Conservation (phyloP, 2,329 filamentous ascomycete species). For the Nothopassalora personata region DNA sequence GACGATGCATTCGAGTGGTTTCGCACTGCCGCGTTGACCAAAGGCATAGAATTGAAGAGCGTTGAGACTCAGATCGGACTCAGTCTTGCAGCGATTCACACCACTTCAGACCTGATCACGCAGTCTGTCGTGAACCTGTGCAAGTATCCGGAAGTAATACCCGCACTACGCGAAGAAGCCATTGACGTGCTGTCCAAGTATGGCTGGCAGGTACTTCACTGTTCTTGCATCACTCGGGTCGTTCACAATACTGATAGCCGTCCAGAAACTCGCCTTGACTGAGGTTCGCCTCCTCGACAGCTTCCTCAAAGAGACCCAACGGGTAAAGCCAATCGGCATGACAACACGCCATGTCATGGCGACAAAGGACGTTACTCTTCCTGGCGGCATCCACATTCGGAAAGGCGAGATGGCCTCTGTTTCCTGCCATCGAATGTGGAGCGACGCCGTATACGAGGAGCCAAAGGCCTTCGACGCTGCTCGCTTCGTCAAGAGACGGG, state of each 20-base stretch:
- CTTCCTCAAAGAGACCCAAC: constrained; percentile 32
- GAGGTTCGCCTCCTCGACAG: constrained; percentile 32
- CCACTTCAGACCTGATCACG: constrained; percentile 26
- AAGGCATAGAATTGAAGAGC: constrained; percentile 16
- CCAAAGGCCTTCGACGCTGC: constrained; percentile 23
- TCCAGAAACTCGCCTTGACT: constrained; percentile 25
- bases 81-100: constrained; percentile 26
- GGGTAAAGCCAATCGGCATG: constrained; percentile 21
- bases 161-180: constrained; percentile 13
- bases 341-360: neutral
- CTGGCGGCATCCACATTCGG: constrained; percentile 25
- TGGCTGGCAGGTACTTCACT: constrained; percentile 16
- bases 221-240: constrained; percentile 3
- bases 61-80: constrained; percentile 21
- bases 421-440: constrained; percentile 11
- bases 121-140: constrained; percentile 24
- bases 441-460: constrained; percentile 15
- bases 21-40: constrained; percentile 17
- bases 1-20: constrained; percentile 29
- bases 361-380: constrained; percentile 21
- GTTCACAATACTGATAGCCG: constrained; percentile 12
- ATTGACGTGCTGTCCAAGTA: constrained; percentile 18
- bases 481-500: constrained; percentile 21
- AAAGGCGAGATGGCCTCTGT: constrained; percentile 20
- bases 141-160: constrained; percentile 24